Evolutionary conservation across 2,329 filamentous ascomycete species (phyloP).

Genomic region (Monilinia vaccinii-corymbosi): DNA sequence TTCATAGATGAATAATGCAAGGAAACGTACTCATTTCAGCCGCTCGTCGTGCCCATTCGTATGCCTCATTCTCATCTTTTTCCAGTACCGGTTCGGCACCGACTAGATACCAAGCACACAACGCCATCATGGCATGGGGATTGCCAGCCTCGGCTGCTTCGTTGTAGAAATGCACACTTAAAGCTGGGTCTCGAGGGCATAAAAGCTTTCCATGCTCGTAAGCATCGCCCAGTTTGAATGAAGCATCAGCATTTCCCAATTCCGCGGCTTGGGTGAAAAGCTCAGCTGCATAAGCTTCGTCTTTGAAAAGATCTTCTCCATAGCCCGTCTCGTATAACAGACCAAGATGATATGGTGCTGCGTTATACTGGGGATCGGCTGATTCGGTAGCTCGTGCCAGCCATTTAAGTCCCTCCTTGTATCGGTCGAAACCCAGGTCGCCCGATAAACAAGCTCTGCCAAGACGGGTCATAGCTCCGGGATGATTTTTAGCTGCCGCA

Average conservation of each 20-base stretch:
- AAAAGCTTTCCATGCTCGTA: constrained; percentile 87
- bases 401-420: constrained; percentile 92
- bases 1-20: not conserved
- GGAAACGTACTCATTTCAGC: constrained; percentile 67
- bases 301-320: constrained; percentile 87
- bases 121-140: constrained; percentile 87
- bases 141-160: constrained; percentile 79
- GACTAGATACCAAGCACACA: constrained; percentile 98
- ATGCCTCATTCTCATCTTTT: constrained; percentile 92
- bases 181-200: constrained; percentile 81
- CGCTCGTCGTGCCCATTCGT: constrained; percentile 86
- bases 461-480: constrained; percentile 86
- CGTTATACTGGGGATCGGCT: constrained; percentile 85
- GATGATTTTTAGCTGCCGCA: constrained; percentile 87
- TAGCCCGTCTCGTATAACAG: constrained; percentile 86
- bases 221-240: constrained; percentile 83
- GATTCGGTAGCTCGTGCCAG: constrained; percentile 86
- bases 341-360: constrained; percentile 83
- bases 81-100: constrained; percentile 86
- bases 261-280: constrained; percentile 92
- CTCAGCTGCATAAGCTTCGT: constrained; percentile 83
- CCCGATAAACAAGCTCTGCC: constrained; percentile 84
- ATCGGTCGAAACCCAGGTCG: constrained; percentile 77
- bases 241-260: constrained; percentile 78
- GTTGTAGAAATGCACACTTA: constrained; percentile 97